These are phyloP conservation scores for Fusarium coicis DNA, from an alignment of 2,329 filamentous ascomycete genomes.

Conservation along the genomic window DNA sequence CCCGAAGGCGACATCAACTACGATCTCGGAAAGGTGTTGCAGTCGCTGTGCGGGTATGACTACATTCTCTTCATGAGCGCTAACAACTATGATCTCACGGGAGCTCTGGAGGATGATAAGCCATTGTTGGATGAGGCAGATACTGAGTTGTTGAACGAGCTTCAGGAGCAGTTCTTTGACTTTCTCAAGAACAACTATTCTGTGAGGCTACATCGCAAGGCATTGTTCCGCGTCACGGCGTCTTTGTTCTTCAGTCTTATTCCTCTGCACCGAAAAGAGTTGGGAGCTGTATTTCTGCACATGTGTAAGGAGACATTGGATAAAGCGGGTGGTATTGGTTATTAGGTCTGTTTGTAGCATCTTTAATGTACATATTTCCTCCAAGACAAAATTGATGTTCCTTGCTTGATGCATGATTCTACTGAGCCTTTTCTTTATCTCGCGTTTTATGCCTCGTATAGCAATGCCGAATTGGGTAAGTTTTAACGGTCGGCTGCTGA, in stretches of 20 bases:
- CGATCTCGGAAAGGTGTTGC: not conserved
- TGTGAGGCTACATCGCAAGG: not conserved
- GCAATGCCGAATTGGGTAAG: too few relatives aligned
- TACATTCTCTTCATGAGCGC: not conserved
- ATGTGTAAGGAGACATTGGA: not conserved
- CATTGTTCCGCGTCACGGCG: not conserved
- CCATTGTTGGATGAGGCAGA: not conserved
- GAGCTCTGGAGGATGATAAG: not conserved
- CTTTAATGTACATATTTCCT: not conserved
- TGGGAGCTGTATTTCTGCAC: not conserved
- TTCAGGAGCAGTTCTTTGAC: not conserved
- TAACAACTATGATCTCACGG: not conserved
- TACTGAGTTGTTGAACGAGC: not conserved
- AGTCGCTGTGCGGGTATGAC: not conserved
- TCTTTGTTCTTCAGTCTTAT: not conserved
- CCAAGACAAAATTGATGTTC: accelerated
- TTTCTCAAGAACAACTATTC: not conserved
- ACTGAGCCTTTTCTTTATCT: not conserved
- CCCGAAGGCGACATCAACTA: not conserved
- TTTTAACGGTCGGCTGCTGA: too few relatives aligned
- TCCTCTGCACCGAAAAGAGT: not conserved
- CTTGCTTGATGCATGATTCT: accelerated
- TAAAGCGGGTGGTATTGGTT: not conserved
- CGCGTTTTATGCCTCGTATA: too few relatives aligned
- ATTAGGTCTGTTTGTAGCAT: accelerated